Conservation (phyloP, 228 moss, liverwort and hornwort species). For the Sphagnum magellanicum region DNA sequence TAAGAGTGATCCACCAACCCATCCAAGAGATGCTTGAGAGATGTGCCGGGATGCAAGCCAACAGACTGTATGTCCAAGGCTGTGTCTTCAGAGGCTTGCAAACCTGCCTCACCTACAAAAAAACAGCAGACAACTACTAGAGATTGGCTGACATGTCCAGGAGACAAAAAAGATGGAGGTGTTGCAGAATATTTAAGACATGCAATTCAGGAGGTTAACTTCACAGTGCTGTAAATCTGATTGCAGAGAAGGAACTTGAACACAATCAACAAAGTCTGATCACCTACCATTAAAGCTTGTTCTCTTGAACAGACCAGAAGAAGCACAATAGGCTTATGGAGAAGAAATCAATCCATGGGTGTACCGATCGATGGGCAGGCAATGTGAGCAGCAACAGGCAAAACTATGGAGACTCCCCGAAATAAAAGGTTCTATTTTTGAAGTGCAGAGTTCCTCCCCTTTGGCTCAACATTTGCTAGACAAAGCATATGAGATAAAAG, state of each 20-base stretch:
- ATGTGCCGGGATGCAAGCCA: slow-evolving; percentile 63
- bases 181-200: too few species aligned
- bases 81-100: slow-evolving; percentile 64
- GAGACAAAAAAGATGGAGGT: too few species aligned
- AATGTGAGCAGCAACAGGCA: slow-evolving; percentile 54
- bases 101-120: slow-evolving; percentile 60
- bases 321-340: slow-evolving; percentile 43
- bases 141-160: too few species aligned
- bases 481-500: too few species aligned
- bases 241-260: too few species aligned
- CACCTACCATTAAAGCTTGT: slow-evolving; percentile 57
- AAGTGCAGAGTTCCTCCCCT: too few species aligned
- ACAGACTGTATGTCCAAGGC: slow-evolving; percentile 58
- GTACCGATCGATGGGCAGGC: slow-evolving; percentile 23
- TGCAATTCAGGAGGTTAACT: too few species aligned
- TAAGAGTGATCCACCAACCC: slow-evolving; percentile 43
- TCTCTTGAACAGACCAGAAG: slow-evolving; percentile 61
- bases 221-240: too few species aligned
- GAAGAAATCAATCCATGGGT: slow-evolving; percentile 14
- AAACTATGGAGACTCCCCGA: too few species aligned
- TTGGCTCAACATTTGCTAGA: too few species aligned
- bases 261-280: too few species aligned
- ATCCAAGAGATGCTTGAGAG: slow-evolving; percentile 58
- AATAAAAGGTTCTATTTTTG: too few species aligned
- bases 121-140: background rate